Evolutionary conservation across 345 rosid genomes (phyloP), one percentile per base, ranked within the genome.

Genomic region (Trapa incisa): DNA sequence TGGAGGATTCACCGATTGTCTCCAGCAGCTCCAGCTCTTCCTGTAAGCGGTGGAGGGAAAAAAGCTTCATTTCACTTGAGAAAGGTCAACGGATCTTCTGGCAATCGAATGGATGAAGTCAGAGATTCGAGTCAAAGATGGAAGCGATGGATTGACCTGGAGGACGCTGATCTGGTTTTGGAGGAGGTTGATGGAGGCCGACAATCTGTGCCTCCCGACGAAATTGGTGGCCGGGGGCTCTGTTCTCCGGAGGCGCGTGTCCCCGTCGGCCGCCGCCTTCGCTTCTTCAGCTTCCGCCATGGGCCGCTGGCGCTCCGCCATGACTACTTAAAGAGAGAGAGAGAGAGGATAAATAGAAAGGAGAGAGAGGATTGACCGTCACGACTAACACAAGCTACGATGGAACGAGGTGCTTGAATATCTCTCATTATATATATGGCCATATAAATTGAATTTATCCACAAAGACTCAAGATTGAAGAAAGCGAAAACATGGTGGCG

Each of bases 1-100:
- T 37, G 65, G 87, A 80, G 39, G 83, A 77, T 73, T 73, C 78
- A 1, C 87, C 84, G 4, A 70, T 15, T 3, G 72, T 73, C 15
- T 83, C 80, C 10, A 83, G 83, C 65, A 69, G 69, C 37, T 79
- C 75, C 73, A 83, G 71, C 71, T 83, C 84, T 70, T 79, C 79
- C 83, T 79, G 65, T 53, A 71, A 0, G 53, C 39, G 12, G 2
- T 43, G 13, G 22, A 17, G 64, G 4, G 33, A 36, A 56, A 17
- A 7, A 56, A 56, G 35, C n/a, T 58, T 22, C n/a, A 16, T 13
- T 15, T 3, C 5, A 14, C 12, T 14, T 16, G 37, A 57, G 62
- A 53, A 6, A 53, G 17, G 3, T 6, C 58, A 53, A 54, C n/a
- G 6, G 29, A 52, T 52, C 29, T 17, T 52, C 6, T 6, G 35